Base-by-base conservation (phyloP, 2,329 filamentous ascomycete genomes). In the Neofusicoccum laricinum region DNA sequence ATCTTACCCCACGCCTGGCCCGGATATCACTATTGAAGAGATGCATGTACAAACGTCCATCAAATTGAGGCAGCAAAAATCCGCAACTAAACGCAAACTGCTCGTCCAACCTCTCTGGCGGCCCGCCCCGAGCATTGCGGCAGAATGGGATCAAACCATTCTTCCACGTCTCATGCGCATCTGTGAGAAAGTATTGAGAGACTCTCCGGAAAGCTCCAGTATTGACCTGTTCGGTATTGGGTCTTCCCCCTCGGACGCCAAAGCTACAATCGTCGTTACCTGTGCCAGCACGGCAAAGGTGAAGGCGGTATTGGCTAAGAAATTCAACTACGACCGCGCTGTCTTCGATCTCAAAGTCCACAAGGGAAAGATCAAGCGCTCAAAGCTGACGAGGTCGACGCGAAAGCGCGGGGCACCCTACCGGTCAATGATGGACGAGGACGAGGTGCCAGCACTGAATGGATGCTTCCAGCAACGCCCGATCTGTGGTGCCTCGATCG, bases 401-500 rank as follows among this genome's bases (percentile, higher is more conserved):
- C 69, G 69, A 5, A 71, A 71, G 8, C 71, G 73, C 43, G 68
- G 69, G 40, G 72, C 71, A 17, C 74, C 76, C 2, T 76, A 78
- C 69, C 74, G 76, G 40, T 77, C 75, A 2, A 78, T 78, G 77
- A 75, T 75, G 71, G 73, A 71, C 1, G 75, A 77, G 21, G 70
- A 72, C 55, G 74, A 79, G 11, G 72, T 78, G 63, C 69, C 72
- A 10, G 81, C 83, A 5, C 80, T 81, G 69, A 97, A 96, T 71
- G 87, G 88, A 0, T 88, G 87, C 65, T 94, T 92, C 72, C 93
- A 98, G 75, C 82, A 88, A 69, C 85, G 85, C 21, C 94, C 94
- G 0, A 78, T 86, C 0, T 97, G 93, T 69, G 94, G 94, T 1
- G 94, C 94, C 7, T 97, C 93, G 48, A 97, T 98, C 65, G 94